phyloP scores from a whole-genome alignment of 1,139 yeast species.

The Saccharomyces hybrid region DNA sequence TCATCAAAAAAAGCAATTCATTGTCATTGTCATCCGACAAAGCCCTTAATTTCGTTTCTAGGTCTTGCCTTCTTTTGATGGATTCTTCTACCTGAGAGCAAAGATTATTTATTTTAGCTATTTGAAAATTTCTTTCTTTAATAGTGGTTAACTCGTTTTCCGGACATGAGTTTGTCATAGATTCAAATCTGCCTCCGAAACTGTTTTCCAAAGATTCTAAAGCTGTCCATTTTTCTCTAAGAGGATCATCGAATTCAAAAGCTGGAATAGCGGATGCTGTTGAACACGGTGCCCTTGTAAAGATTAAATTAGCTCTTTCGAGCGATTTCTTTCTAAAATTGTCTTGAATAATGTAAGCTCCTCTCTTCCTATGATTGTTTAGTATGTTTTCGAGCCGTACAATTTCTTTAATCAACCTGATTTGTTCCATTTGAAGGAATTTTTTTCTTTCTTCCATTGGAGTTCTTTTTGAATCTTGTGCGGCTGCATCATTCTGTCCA shows the following conservation, averaged over 20 bases:
- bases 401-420: background rate
- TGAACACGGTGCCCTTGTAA: background rate
- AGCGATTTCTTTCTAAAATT: background rate
- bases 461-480: background rate
- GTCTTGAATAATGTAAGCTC: background rate
- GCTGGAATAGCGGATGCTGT: background rate
- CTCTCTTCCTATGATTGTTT: background rate
- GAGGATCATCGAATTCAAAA: background rate
- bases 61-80: background rate
- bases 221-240: background rate
- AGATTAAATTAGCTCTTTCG: background rate
- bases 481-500: background rate
- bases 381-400: background rate
- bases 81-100: background rate
- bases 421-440: background rate
- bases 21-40: background rate
- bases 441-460: background rate
- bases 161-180: background rate
- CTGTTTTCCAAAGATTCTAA: background rate
- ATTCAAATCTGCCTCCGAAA: background rate
- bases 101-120: background rate
- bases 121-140: background rate
- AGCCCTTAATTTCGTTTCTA: background rate
- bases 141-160: background rate
- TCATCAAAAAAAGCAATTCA: background rate